Evolutionary conservation across 805 yeast genomes (phyloP), one percentile per base, ranked within the genome.

Genomic region (Kodamaea laetipori): DNA sequence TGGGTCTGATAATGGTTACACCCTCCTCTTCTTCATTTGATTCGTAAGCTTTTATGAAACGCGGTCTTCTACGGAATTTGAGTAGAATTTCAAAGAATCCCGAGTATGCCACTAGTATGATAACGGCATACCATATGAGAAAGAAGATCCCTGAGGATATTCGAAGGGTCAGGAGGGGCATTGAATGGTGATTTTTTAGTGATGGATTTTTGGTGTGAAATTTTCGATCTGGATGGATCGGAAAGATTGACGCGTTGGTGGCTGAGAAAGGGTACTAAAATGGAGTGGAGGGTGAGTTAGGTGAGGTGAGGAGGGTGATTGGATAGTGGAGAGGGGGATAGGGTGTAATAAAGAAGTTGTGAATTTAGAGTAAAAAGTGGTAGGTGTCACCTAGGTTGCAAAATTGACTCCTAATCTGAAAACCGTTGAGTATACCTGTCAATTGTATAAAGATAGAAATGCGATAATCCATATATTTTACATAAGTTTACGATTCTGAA

Each of bases 1-100:
- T 70, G 0, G 97, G 97, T 23, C 96, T 66, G 26, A 89, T 58
- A 18, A 90, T 86, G 1, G 94, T 78, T 13, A 89, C 96, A 6
- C 72, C 68, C 46, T 67, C 73, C 19, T 40, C 37, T 6, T 36
- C 31, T 24, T 47, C 46, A 9, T 40, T 33, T 5, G 17, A n/a
- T n/a, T n/a, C 33, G n/a, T 23, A 28, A 4, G 15, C 28, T 19
- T 15, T 7, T 2, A 9, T n/a, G 27, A 21, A 6, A 2, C 26
- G 40, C n/a, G 62, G 63, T 13, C 56, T 49, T 6, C 28, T 24
- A 41, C 49, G 47, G 49, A 71, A 72, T 45, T 62, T 63, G 25
- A 51, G 43, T 42, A 60, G 37, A 13, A 74, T 68, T 50, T 71
- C 73, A 26, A 57, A 43, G 51, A 71, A 69, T 12, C 80, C 80